Evolutionary conservation across 177 flowering plant genomes (phyloP), one percentile per base, ranked within the genome.

Genomic region (Vitis hybrid): DNA sequence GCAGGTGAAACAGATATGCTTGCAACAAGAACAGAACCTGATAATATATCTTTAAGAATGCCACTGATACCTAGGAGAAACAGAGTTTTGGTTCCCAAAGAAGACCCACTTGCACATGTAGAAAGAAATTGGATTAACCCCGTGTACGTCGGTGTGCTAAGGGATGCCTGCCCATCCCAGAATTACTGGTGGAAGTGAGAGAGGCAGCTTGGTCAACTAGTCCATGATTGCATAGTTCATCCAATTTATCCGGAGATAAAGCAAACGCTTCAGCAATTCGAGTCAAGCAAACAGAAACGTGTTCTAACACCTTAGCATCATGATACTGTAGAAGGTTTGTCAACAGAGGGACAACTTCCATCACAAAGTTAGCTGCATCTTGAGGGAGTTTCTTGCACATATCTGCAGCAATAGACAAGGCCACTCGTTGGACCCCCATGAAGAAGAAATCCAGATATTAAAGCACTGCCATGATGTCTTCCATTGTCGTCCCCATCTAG

Each of bases 331-430:
- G 97, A 64, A 92, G 94, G 76, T 94, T 92, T 17, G 97, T 91
- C 77, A 96, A 82, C 51, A 92, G 79, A 49, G 99, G 99, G 56
- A 96, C 97, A 72, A 97, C 97, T 23, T 92, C 98, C 97, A 94
- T 94, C 71, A 94, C 99, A 88, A 89, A 94, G 80, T 94, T 98
- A 67, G 98, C 26, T 13, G 99, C 97, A 90, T 96, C 99, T 7
- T 98, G 88, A 66, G 99, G 97, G 56, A 96, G 97, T 69, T 96
- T 96, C 88, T 91, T 96, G 83, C 98, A 96, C 91, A 96, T 96
- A 82, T 96, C 94, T 77, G 98, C 26, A 23, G 99, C 99, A 78
- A 98, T 96, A 56, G 98, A 86, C 52, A 96, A 72, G 69, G 99
- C 99, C 48, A 96, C 97, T 71, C 26, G 26, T 23, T 23, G 26